Percentiles rank a stretch among this genome's conserved stretches.
Conservation (phyloP, 2,329 filamentous ascomycete genomes). For the Tolypocladium paradoxum region DNA sequence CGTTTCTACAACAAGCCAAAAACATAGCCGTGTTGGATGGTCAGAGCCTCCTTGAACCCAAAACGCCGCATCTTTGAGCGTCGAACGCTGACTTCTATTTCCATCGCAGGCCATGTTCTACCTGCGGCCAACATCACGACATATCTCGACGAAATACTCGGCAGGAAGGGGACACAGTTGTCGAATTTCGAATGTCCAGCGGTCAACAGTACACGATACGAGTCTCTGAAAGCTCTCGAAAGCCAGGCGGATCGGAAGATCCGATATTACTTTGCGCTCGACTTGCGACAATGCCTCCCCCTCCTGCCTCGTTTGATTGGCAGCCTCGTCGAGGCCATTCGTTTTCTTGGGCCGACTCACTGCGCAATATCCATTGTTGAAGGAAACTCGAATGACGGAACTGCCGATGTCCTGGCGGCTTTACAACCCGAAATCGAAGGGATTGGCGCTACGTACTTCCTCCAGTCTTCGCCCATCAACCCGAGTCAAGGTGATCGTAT, state of each 20-base stretch:
- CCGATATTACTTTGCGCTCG: slow-evolving; percentile 40
- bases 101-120: no score
- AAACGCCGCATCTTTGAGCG: no score
- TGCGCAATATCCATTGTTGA: slow-evolving; percentile 43
- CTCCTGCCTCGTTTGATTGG: slow-evolving; percentile 34
- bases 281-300: slow-evolving; percentile 30
- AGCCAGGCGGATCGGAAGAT: slow-evolving; percentile 3
- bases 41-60: no score
- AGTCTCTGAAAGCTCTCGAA: slow-evolving; percentile 11
- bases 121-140: slow-evolving; percentile 1
- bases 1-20: not conserved
- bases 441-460: slow-evolving; percentile 29
- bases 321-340: slow-evolving; percentile 35
- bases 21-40: no score
- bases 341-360: slow-evolving; percentile 34
- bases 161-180: slow-evolving; percentile 8
- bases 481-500: slow-evolving; percentile 34
- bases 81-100: no score
- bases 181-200: slow-evolving; percentile 13
- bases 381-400: slow-evolving; percentile 40
- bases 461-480: slow-evolving; percentile 30
- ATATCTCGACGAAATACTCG: slow-evolving; percentile 16
- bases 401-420: slow-evolving; percentile 32
- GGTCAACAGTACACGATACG: slow-evolving; percentile 8
- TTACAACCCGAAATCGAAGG: slow-evolving; percentile 27